Evolutionary conservation across 768 basidiomycete genomes (phyloP).

Genomic region (Candolleomyces eurysporus): DNA sequence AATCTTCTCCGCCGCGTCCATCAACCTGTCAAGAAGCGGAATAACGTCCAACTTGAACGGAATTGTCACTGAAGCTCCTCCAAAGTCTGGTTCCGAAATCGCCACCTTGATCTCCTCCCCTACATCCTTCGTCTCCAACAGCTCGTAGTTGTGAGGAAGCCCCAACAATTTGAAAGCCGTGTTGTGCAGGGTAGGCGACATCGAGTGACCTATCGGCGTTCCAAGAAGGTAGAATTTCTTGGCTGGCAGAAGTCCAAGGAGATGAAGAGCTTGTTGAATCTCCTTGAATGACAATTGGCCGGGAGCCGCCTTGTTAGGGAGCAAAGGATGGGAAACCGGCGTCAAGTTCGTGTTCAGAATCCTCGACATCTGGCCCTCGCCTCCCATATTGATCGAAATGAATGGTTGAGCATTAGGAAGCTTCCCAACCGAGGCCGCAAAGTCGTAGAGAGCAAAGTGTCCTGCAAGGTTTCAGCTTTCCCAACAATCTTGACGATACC

Average conservation of each 20-base stretch:
- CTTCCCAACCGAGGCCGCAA: constrained; percentile 48
- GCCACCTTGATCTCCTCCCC: constrained; percentile 63
- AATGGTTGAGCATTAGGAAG: constrained; percentile 67
- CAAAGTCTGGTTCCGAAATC: constrained; percentile 70
- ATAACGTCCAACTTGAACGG: constrained; percentile 93
- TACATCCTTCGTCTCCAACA: constrained; percentile 72
- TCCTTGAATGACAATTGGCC: constrained; percentile 89
- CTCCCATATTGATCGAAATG: constrained; percentile 93
- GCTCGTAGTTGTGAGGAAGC: constrained; percentile 76
- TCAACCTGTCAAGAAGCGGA: constrained; percentile 73
- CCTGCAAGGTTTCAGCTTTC: constrained; percentile 42
- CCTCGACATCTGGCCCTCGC: constrained; percentile 85
- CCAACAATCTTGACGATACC: constrained; percentile 81
- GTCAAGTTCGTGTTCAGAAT: constrained; percentile 84
- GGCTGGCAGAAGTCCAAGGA: constrained; percentile 76
- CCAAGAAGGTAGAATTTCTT: constrained; percentile 87
- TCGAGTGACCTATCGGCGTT: constrained; percentile 81
- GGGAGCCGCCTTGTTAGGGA: constrained; percentile 87
- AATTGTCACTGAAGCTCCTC: constrained; percentile 96
- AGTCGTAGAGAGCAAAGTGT: constrained; percentile 76
- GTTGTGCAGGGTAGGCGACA: constrained; percentile 94
- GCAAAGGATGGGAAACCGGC: constrained; percentile 84
- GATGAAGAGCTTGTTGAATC: constrained; percentile 77
- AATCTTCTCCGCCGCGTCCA: constrained; percentile 78
- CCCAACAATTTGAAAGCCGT: constrained; percentile 79